phyloP scores from a whole-genome alignment of 768 basidiomycete genomes.

The Pulveroboletus sp. region DNA sequence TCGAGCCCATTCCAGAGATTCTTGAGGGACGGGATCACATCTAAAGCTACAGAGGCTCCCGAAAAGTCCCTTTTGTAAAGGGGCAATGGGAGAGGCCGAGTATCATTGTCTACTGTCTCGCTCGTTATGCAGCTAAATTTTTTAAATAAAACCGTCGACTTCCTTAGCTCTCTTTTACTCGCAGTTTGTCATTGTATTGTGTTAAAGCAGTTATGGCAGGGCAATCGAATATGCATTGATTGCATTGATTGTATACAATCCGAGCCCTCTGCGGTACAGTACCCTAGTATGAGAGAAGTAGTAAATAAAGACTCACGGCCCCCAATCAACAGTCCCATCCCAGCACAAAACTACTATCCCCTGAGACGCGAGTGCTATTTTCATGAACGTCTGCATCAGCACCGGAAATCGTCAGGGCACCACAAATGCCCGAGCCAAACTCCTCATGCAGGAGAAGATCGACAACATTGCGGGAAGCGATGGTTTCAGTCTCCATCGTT shows the following conservation, averaged over 20 bases:
- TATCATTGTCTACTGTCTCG: not conserved
- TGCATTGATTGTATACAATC: constrained; percentile 1
- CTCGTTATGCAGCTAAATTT: not conserved
- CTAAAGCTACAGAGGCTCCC: not conserved
- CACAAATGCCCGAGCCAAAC: constrained; percentile 69
- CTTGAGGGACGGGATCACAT: not conserved
- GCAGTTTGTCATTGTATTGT: not conserved
- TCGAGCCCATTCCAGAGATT: constrained; percentile 18
- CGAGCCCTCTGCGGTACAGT: not conserved
- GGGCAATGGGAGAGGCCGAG: not conserved
- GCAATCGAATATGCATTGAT: not conserved
- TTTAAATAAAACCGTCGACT: not conserved
- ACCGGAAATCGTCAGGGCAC: constrained; percentile 32
- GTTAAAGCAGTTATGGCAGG: not conserved
- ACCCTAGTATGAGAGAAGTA: not conserved
- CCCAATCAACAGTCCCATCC: constrained; percentile 69
- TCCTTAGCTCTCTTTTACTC: not conserved
- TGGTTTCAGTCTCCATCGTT: constrained; percentile 92
- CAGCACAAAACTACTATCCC: constrained; percentile 46
- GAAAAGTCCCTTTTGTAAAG: not conserved
- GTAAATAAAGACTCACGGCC: not conserved
- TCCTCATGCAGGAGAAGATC: constrained; percentile 72
- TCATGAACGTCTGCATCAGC: constrained; percentile 12
- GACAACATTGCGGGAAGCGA: constrained; percentile 78
- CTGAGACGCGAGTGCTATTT: constrained; percentile 9